Percentiles rank a stretch among this genome's conserved stretches.
Conservation (phyloP, 2,329 filamentous ascomycete species). For the Fusarium sp. region DNA sequence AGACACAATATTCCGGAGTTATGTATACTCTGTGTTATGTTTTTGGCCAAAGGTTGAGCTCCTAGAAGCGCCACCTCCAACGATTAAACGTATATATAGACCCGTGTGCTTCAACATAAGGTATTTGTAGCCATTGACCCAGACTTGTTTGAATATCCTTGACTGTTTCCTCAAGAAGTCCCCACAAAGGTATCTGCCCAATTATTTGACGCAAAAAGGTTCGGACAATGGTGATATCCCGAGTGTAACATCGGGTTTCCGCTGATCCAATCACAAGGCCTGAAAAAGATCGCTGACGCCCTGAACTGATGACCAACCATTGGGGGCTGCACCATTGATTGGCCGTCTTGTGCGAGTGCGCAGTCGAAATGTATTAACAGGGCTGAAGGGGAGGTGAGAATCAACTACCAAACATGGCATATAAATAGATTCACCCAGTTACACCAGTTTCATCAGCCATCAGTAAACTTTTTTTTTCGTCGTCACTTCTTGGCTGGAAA, state of each 20-base stretch:
- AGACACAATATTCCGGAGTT: too few species aligned
- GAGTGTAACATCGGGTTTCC: too few species aligned
- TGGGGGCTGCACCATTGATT: not conserved
- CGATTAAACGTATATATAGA: accelerated
- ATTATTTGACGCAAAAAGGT: not conserved
- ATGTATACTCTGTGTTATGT: accelerated
- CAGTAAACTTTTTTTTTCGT: not conserved
- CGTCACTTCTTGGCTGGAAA: accelerated
- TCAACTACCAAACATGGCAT: not conserved
- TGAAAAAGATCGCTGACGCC: not conserved
- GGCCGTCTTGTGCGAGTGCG: not conserved
- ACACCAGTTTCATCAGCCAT: not conserved
- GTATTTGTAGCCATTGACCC: accelerated
- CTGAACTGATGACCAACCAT: not conserved
- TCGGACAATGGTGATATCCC: not conserved
- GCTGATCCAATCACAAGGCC: not conserved
- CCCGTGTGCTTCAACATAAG: accelerated
- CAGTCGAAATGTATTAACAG: not conserved
- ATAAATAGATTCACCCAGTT: not conserved
- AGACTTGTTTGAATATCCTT: accelerated
- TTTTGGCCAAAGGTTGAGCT: too few species aligned
- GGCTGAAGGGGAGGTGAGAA: too few species aligned
- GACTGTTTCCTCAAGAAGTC: too few species aligned
- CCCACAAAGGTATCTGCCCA: not conserved
- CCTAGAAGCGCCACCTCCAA: accelerated